Percentiles rank a stretch among this genome's conserved stretches.
Conservation (phyloP, 1,139 yeast species). For the Pichia sorboxylosa region DNA sequence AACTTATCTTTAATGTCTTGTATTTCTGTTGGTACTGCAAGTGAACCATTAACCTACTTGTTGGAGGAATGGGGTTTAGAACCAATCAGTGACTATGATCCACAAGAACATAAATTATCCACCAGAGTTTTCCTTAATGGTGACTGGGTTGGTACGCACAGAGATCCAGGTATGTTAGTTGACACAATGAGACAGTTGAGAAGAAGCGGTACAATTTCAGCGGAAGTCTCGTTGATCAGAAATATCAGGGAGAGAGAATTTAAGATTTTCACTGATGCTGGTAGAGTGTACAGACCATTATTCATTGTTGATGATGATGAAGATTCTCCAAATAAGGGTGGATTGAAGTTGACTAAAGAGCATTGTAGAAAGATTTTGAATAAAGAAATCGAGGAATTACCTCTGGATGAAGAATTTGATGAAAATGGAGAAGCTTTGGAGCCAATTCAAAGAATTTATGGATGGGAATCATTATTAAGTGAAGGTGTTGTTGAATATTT, state of each 20-base stretch:
- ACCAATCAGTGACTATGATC: constrained; percentile 90
- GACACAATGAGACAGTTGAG: constrained; percentile 86
- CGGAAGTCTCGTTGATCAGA: constrained; percentile 93
- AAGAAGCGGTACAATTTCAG: constrained; percentile 90
- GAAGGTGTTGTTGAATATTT: constrained; percentile 89
- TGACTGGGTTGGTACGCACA: constrained; percentile 98
- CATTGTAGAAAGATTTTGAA: constrained; percentile 64
- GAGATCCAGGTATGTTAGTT: constrained; percentile 86
- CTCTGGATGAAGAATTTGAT: constrained; percentile 36
- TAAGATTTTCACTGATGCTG: constrained; percentile 95
- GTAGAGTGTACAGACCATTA: constrained; percentile 92
- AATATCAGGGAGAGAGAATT: constrained; percentile 95
- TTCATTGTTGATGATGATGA: constrained; percentile 83
- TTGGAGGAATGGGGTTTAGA: constrained; percentile 99
- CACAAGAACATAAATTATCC: constrained; percentile 82
- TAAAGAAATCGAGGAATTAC: constrained; percentile 42
- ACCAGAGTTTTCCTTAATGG: constrained; percentile 96
- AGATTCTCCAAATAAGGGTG: constrained; percentile 60
- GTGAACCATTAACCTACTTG: constrained; percentile 86
- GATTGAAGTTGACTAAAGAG: constrained; percentile 71
- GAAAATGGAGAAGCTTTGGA: constrained; percentile 36
- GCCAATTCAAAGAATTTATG: constrained; percentile 38
- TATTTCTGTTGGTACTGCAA: constrained; percentile 95
- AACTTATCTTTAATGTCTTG: constrained; percentile 93
- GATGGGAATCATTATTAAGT: constrained; percentile 76